Evolutionary conservation across 2,329 filamentous ascomycete genomes (phyloP).

Genomic region (Graphiopsis chlorocephala): DNA sequence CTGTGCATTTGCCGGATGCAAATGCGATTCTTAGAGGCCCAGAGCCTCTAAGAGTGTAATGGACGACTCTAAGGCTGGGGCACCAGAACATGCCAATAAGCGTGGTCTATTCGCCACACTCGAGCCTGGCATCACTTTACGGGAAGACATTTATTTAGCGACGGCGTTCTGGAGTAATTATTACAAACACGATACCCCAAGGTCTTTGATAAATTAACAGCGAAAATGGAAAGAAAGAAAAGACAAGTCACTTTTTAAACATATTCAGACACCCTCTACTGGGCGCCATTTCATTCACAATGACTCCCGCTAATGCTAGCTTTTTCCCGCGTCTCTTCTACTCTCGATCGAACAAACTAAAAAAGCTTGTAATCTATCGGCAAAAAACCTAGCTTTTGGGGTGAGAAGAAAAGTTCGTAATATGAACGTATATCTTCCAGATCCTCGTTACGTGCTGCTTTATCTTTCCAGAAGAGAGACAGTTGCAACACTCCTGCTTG

Average conservation of each 20-base stretch:
- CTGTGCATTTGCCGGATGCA: neutral
- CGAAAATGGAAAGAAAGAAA: neutral
- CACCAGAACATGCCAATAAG: neutral
- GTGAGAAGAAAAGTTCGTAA: constrained; percentile 10
- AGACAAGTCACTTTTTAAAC: constrained; percentile 1
- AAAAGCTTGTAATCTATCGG: constrained; percentile 12
- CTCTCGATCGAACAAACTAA: neutral
- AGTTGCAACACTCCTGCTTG: neutral
- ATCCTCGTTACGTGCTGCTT: constrained; percentile 13
- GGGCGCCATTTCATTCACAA: constrained; percentile 16
- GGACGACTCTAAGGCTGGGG: neutral
- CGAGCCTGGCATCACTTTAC: neutral
- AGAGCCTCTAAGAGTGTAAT: neutral
- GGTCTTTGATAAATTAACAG: neutral
- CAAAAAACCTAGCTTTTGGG: neutral
- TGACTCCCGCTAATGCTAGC: constrained; percentile 17
- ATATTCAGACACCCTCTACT: constrained; percentile 15
- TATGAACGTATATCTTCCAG: constrained; percentile 12
- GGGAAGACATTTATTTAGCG: constrained; percentile 15
- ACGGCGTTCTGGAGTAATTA: constrained; percentile 19
- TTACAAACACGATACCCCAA: constrained; percentile 9
- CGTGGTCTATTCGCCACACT: neutral
- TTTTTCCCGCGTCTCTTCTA: neutral
- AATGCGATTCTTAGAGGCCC: neutral
- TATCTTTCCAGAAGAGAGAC: neutral